Evolutionary conservation across 75 land plant genomes (phyloP), one percentile per base, ranked within the genome.

Genomic region (Sequoiadendron giganteum): DNA sequence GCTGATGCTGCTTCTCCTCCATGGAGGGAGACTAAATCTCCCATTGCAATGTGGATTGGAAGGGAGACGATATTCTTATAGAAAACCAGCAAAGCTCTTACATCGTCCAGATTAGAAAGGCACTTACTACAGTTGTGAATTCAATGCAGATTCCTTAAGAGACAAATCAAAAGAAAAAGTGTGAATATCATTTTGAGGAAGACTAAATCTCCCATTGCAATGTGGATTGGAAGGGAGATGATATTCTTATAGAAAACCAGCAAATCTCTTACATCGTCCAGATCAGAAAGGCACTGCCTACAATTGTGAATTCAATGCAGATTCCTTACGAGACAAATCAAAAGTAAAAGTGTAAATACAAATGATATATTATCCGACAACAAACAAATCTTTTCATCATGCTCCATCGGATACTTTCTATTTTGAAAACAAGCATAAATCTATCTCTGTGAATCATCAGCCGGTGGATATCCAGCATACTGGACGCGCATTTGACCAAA

Each of bases 81-180:
- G 11, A 81, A 21, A 81, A 21, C 83, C 81, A 78, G n/a, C 30
- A 25, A 80, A 43, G 16, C 25, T 42, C 45, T 15, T 25, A 10
- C 30, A 48, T 8, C 25, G 25, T 48, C 83, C 83, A 81, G 52
- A 45, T 81, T 52, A 81, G 48, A 45, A 81, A 81, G 48, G 45
- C 49, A 40, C 48, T 81, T 28, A 82, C 30, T 82, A 82, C 84
- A 28, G 84, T 0, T 82, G 32, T 45, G 49, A n/a, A 82, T 82
- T 14, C 18, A 58, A 61, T 40, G 82, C 82, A 82, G 84, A 82
- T 45, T 82, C 84, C 47, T 82, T 45, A 73, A 36, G 36, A 73
- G 76, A 34, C 76, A 73, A 73, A 73, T 32, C 76, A 2, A 73
- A 73, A 73, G 76, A 0, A 21, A 61, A 61, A 65, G 70, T 6